A percentile compares a stretch with the other conserved stretches of the same genome.
Evolutionary conservation across 306 rosid species (phyloP).

Genomic region (Inga oerstediana): DNA sequence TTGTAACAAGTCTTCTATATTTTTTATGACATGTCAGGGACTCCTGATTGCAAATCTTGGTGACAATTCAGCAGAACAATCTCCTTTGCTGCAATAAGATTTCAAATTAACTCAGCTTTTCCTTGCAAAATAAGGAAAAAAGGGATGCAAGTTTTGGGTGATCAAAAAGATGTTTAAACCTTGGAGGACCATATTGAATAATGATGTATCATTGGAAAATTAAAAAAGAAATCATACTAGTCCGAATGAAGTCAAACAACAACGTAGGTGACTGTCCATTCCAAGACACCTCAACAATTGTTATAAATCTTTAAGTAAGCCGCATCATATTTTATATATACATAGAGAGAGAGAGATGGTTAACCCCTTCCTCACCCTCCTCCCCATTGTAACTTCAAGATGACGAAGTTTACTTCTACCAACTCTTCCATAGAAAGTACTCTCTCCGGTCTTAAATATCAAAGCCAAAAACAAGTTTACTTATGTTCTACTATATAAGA

Average conservation of each 20-base stretch:
- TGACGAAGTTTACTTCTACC: background rate
- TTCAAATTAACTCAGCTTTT: constrained; percentile 25
- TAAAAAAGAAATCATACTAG: background rate
- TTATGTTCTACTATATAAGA: too few species aligned
- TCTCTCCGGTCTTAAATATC: too few species aligned
- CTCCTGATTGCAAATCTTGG: background rate
- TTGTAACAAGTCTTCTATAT: constrained; percentile 24
- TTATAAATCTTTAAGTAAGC: background rate
- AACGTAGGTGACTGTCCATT: too few species aligned
- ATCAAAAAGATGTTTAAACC: background rate
- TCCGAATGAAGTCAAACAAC: background rate
- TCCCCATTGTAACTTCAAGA: background rate
- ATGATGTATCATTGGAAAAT: background rate
- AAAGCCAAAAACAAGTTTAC: too few species aligned
- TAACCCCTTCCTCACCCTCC: background rate
- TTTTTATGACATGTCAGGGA: background rate
- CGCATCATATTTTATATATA: background rate
- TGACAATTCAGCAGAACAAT: constrained; percentile 51
- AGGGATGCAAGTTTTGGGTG: background rate
- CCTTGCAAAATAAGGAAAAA: background rate
- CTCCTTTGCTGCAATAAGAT: constrained; percentile 60
- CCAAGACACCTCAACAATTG: background rate
- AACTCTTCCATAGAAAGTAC: background rate
- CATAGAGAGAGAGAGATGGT: background rate
- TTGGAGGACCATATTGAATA: background rate